A percentile compares a stretch with the other conserved stretches of the same genome.
These are phyloP conservation scores for Globisporangium perplexum DNA, from an alignment of 352 stramenopile species.

Conservation along the genomic window DNA sequence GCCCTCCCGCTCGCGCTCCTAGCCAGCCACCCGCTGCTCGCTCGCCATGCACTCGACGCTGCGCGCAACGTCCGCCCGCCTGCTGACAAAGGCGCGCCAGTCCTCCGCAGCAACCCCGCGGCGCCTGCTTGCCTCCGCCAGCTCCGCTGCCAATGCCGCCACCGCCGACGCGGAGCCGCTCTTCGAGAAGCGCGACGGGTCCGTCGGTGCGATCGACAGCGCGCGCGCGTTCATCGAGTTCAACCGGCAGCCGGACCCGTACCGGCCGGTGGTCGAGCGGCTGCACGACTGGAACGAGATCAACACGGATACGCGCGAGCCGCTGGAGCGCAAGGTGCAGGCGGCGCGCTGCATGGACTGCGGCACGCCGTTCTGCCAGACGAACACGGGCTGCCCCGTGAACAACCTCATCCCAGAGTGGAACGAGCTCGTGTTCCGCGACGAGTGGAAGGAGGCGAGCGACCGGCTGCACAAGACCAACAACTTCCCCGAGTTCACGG, in stretches of 20 bases:
- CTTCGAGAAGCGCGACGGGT: slow-evolving; percentile 61
- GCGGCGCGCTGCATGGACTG: slow-evolving; percentile 98
- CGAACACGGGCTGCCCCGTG: slow-evolving; percentile 95
- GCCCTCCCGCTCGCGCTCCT: no score
- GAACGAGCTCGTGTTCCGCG: slow-evolving; percentile 97
- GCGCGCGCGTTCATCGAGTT: slow-evolving; percentile 82
- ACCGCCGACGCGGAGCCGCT: slow-evolving; percentile 15
- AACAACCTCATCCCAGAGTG: slow-evolving; percentile 99
- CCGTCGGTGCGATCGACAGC: slow-evolving; percentile 58
- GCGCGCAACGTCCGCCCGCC: not conserved
- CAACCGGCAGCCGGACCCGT: slow-evolving; percentile 86
- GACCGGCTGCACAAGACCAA: slow-evolving; percentile 97
- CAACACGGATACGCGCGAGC: slow-evolving; percentile 88
- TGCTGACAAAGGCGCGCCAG: not conserved
- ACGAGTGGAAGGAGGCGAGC: slow-evolving; percentile 95
- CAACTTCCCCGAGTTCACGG: slow-evolving; percentile 99
- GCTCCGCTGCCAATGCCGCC: slow-evolving; percentile 15
- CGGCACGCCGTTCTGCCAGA: slow-evolving; percentile 98
- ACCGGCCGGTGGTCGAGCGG: slow-evolving; percentile 90
- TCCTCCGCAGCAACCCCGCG: not conserved
- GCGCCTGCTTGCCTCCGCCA: slow-evolving; percentile 19
- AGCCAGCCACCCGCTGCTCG: no score
- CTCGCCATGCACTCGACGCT: slow-evolving; percentile 10
- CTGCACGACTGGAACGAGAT: slow-evolving; percentile 98
- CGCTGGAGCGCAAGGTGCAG: slow-evolving; percentile 89